phyloP scores from a whole-genome alignment of 257 asterid species.

The Gynochthodes officinalis region DNA sequence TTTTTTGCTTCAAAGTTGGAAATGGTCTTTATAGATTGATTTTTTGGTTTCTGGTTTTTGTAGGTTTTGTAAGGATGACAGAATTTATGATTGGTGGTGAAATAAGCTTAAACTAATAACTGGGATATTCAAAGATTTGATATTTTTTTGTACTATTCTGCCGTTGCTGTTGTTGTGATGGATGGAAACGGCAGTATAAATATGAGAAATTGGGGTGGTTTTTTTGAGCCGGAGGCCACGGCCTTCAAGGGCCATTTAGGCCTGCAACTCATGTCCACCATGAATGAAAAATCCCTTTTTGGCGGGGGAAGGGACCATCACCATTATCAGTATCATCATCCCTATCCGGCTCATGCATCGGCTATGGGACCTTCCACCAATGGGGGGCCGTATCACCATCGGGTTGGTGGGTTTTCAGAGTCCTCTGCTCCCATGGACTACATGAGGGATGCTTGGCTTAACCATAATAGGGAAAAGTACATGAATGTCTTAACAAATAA shows the following conservation, averaged over 20 bases:
- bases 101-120: constrained; percentile 13
- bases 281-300: constrained; percentile 51
- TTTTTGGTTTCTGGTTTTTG: constrained; percentile 20
- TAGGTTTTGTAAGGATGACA: constrained; percentile 21
- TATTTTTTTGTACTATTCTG: constrained; percentile 9
- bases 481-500: constrained; percentile 37
- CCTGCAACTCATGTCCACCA: constrained; percentile 57
- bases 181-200: constrained; percentile 60
- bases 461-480: constrained; percentile 46
- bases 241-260: constrained; percentile 39
- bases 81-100: constrained; percentile 13
- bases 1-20: neutral
- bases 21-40: neutral
- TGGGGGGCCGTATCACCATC: constrained; percentile 62
- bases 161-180: constrained; percentile 36
- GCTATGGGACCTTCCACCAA: constrained; percentile 49
- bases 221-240: constrained; percentile 33
- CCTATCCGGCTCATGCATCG: constrained; percentile 35
- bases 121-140: constrained; percentile 18
- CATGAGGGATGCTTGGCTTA: constrained; percentile 45
- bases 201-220: constrained; percentile 55
- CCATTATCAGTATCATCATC: constrained; percentile 12
- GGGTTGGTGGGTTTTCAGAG: constrained; percentile 55
- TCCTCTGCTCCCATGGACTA: constrained; percentile 40
- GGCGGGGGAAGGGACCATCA: constrained; percentile 34